Percentiles rank a stretch among this genome's conserved stretches.
These are phyloP conservation scores for Harrya chromipes DNA, from an alignment of 768 basidiomycete species.

Conservation along the genomic window DNA sequence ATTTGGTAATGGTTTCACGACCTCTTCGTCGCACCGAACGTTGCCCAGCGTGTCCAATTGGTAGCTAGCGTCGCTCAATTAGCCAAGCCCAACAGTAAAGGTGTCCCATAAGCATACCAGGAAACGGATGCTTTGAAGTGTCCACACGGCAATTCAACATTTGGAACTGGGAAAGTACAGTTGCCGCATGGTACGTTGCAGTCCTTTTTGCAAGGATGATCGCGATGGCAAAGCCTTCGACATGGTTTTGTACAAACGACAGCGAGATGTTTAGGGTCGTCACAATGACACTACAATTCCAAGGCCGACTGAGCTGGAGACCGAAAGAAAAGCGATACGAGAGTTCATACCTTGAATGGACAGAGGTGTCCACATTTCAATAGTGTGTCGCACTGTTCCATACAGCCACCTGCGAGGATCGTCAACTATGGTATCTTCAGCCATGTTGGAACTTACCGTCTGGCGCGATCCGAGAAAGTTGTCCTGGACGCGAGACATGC, in stretches of 20 bases:
- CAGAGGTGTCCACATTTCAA: slow-evolving; percentile 65
- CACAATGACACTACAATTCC: slow-evolving; percentile 52
- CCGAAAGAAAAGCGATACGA: background rate
- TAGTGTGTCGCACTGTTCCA: slow-evolving; percentile 49
- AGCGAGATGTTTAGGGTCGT: slow-evolving; percentile 50
- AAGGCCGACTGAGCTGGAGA: background rate
- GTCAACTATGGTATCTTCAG: background rate
- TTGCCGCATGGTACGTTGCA: slow-evolving; percentile 53
- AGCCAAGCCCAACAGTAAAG: background rate
- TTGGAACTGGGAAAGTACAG: slow-evolving; percentile 46
- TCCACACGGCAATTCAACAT: slow-evolving; percentile 56
- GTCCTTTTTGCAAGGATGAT: slow-evolving; percentile 54
- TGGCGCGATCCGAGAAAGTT: slow-evolving; percentile 49
- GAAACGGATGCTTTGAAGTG: slow-evolving; percentile 42
- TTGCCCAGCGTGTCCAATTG: slow-evolving; percentile 42
- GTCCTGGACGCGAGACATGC: slow-evolving; percentile 48
- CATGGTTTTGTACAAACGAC: slow-evolving; percentile 50
- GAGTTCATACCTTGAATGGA: slow-evolving; percentile 48
- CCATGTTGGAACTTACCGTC: slow-evolving; percentile 41
- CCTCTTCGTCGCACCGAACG: slow-evolving; percentile 41
- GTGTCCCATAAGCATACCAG: slow-evolving; percentile 40
- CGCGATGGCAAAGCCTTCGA: slow-evolving; percentile 47
- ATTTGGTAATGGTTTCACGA: slow-evolving; percentile 42
- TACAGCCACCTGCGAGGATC: slow-evolving; percentile 52
- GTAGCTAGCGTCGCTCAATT: slow-evolving; percentile 34